These are phyloP conservation scores for Aspergillus pseudonomiae DNA, from an alignment of 2,329 filamentous ascomycete species.

Conservation along the genomic window DNA sequence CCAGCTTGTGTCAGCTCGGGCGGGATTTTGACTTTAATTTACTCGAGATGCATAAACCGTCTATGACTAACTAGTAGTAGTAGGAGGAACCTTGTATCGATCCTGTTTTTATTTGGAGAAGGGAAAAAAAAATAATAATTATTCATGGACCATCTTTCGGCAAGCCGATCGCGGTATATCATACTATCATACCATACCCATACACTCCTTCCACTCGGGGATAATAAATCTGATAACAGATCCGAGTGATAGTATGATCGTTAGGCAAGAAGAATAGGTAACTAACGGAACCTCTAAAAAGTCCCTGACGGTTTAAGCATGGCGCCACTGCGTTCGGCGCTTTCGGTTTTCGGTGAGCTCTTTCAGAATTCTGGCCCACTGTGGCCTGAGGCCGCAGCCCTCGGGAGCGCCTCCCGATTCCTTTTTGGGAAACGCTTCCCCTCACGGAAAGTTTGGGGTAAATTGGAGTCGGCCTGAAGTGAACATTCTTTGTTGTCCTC, in stretches of 20 bases:
- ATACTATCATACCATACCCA: neutral
- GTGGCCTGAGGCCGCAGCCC: conserved; percentile 17
- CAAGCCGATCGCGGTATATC: neutral
- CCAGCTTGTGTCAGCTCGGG: neutral
- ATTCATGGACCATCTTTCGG: neutral
- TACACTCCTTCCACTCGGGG: neutral
- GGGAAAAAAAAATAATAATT: neutral
- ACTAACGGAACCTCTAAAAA: neutral
- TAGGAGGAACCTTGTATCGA: no score
- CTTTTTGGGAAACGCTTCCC: neutral
- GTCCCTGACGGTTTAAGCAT: neutral
- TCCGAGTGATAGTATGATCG: neutral
- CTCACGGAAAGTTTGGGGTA: conserved; percentile 9
- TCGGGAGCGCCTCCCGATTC: neutral
- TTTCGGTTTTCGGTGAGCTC: conserved; percentile 22
- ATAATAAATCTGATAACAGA: conserved; percentile 1
- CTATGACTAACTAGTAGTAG: no score
- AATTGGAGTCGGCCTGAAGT: neutral
- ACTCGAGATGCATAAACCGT: no score
- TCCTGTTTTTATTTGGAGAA: neutral
- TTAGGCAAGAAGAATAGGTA: neutral
- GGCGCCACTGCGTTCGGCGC: neutral
- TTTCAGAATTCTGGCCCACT: conserved; percentile 17
- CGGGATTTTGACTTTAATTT: neutral
- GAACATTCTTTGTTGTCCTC: no score